Base-by-base conservation (phyloP, 2,329 filamentous ascomycete genomes). In the Septoria petroselini region DNA sequence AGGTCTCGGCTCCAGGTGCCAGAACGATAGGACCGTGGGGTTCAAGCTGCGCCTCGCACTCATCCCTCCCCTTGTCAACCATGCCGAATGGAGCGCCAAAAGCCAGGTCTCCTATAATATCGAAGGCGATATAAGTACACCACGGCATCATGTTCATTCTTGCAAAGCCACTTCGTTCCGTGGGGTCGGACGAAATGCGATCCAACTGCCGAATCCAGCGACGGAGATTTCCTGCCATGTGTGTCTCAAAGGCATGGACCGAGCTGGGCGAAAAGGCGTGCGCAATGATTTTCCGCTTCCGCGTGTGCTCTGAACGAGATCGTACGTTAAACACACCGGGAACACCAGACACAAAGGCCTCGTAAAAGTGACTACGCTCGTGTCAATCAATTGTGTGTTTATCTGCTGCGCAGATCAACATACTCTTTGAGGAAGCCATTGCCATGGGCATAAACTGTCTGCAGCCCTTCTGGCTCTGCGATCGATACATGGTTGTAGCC, bases 271-370 rank as follows among this genome's bases (percentile, higher is more conserved):
- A 66, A 41, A 68, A 68, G 6, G 64, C 65, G 42, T 69, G 67
- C 0, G 66, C 61, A 33, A 68, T 64, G 30, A 67, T 65, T 31
- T 68, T 68, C 2, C 66, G 61, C 49, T 69, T 69, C 1, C 67
- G 60, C 1, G 63, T 64, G 42, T 69, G 67, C 31, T 67, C 62
- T 7, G 52, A 55, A 3, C 67, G 61, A 42, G 68, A 65, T 19
- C 66, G 59, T 1, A 64, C 62, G 25, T 62, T 69, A 54, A 68
- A 68, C 35, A 68, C 65, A 8, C 66, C 65, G 2, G 61, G 64
- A 1, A 66, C 64, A 3, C 62, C 62, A 7, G 64, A 66, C 7
- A 67, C 58, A 35, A 68, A 68, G 17, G 67, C 64, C 50, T 68
- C 64, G 41, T 69, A 68, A 41, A 64, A 64, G 14, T 57, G 50